Evolutionary conservation across 345 rosid genomes (phyloP), one percentile per base, ranked within the genome.

Genomic region (Bretschneidera sinensis): DNA sequence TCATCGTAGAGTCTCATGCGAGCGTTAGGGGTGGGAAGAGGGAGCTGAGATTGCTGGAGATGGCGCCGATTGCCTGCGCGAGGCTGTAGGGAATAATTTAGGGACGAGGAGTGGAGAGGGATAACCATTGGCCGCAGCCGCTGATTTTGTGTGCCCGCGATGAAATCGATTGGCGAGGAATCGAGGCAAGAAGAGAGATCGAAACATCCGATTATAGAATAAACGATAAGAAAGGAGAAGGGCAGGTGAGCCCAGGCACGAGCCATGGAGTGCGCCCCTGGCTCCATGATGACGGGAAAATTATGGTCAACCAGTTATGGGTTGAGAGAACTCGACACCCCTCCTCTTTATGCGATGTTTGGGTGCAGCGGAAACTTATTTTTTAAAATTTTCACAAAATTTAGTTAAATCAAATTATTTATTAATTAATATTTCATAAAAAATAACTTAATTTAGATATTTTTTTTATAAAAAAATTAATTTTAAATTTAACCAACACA

Each of bases 1-100:
- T 88, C 89, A 20, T 88, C 92, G 68, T 85, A 74, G 71, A 88
- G 96, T 66, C 84, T 81, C 92, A 88, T 85, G 62, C 69, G 87
- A 68, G 96, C 89, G 34, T 80, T 78, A n/a, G 83, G 83, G 52
- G 69, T 76, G 54, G 18, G 61, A 24, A 13, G 1, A 39, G 79
- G 71, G 62, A 67, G 82, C 58, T 72, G 70, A 16, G 94, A 86
- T 70, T 78, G 84, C 45, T 69, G 91, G 33, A 86, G 89, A 63
- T 55, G 85, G 16, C 98, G 90, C 62, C 92, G 83, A 54, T 65
- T 76, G 16, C 84, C 85, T 19, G 63, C 53, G 49, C 67, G 66
- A 5, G 78, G 73, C 20, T 71, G 83, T 17, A 61, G 10, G n/a
- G 81, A 74, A 73, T 73, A 71, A 59, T 79, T 76, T 48, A 60